phyloP scores from a whole-genome alignment of 176 grass and related monocot genomes.

The Neostapfia colusana region DNA sequence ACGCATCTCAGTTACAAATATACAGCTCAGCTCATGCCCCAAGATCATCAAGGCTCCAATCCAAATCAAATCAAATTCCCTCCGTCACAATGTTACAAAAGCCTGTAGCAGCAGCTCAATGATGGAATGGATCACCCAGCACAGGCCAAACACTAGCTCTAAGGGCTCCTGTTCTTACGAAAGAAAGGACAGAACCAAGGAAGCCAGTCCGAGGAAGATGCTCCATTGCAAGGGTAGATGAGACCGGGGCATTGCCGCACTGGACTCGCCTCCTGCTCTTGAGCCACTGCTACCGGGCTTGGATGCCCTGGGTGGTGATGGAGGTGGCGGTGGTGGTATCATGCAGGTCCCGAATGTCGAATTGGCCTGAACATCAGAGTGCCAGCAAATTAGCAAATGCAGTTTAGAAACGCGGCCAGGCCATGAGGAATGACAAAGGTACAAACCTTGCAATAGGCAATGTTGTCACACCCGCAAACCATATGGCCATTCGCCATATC shows the following conservation, averaged over 20 bases:
- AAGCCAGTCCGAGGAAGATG: constrained; percentile 27
- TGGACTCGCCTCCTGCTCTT: constrained; percentile 12
- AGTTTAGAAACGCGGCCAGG: not conserved
- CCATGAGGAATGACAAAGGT: not conserved
- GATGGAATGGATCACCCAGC: not conserved
- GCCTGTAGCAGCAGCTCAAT: constrained; percentile 18
- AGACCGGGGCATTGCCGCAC: not conserved
- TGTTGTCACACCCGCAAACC: constrained; percentile 70
- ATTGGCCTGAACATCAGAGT: constrained; percentile 46
- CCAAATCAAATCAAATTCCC: not conserved
- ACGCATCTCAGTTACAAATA: not conserved
- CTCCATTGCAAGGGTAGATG: constrained; percentile 12
- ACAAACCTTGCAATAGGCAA: constrained; percentile 74
- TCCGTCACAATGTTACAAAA: not conserved
- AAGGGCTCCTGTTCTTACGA: constrained; percentile 3
- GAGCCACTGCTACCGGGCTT: not conserved
- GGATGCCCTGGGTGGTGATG: not conserved
- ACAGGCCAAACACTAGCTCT: not conserved
- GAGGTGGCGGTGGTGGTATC: constrained; percentile 44
- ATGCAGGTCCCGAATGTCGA: constrained; percentile 57
- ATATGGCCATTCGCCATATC: constrained; percentile 73
- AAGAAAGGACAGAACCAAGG: constrained; percentile 20
- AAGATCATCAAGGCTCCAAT: not conserved
- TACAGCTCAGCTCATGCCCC: not conserved
- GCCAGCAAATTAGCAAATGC: not conserved